Evolutionary conservation across 1,139 yeast genomes (phyloP).

Genomic region (Groenewaldozyma auringiensis): DNA sequence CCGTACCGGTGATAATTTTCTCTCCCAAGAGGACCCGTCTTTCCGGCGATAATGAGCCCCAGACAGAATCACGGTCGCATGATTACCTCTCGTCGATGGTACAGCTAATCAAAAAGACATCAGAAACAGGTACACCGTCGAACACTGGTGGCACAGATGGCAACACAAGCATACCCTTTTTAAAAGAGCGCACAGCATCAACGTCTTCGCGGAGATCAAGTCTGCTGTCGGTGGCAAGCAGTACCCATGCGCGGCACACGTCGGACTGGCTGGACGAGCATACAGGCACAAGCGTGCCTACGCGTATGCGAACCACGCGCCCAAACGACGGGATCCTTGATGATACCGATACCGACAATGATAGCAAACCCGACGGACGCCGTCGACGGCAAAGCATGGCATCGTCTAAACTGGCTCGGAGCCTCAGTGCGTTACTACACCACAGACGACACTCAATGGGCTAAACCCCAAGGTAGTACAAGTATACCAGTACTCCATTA

Average conservation of each 20-base stretch:
- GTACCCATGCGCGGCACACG: neutral
- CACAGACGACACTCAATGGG: neutral
- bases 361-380: neutral
- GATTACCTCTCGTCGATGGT: neutral
- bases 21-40: slow-evolving; percentile 7
- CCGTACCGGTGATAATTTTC: slow-evolving; percentile 25
- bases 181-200: neutral
- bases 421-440: neutral
- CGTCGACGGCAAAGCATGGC: neutral
- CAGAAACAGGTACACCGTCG: neutral
- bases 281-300: neutral
- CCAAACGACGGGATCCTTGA: no score
- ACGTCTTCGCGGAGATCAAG: neutral
- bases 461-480: no score
- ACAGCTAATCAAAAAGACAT: neutral
- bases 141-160: no score
- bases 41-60: neutral
- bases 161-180: no score
- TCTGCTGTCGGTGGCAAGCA: neutral
- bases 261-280: neutral
- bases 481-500: no score
- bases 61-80: neutral
- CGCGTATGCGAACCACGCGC: neutral
- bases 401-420: neutral
- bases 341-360: no score